These are phyloP conservation scores for Botrytis elliptica DNA, from an alignment of 2,329 filamentous ascomycete genomes.

Conservation along the genomic window DNA sequence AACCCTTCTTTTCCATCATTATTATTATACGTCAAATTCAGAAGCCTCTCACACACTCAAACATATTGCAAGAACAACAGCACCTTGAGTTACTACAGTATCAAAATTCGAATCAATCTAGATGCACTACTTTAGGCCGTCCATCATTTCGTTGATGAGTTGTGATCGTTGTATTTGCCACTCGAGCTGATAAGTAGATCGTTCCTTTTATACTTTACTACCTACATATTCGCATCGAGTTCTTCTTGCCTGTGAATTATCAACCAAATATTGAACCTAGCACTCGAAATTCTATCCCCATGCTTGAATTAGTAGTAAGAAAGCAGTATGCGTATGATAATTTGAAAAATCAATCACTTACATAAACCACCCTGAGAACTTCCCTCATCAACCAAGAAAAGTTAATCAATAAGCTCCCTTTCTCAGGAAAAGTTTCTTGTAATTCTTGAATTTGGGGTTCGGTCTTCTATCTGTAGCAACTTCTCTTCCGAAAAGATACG, in stretches of 20 bases:
- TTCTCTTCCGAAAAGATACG: background rate
- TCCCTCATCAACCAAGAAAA: no score
- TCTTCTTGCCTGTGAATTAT: rapidly evolving
- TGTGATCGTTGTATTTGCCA: no score
- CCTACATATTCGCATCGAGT: rapidly evolving
- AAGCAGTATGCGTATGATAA: no score
- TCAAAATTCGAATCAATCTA: rapidly evolving
- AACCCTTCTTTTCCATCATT: background rate
- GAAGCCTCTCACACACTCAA: background rate
- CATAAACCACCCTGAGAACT: no score
- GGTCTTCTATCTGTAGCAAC: no score
- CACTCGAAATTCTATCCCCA: background rate
- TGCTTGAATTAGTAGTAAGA: no score
- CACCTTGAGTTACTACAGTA: rapidly evolving
- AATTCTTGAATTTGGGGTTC: no score
- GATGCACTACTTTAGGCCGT: background rate
- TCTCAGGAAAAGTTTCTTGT: no score
- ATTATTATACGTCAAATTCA: no score
- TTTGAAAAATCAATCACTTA: no score
- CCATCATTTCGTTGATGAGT: no score
- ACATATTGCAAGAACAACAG: background rate
- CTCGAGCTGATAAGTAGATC: background rate
- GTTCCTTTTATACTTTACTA: background rate
- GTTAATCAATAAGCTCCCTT: no score
- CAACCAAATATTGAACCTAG: rapidly evolving